A percentile compares a stretch with the other conserved stretches of the same genome.
Evolutionary conservation across 441 rosid genomes (phyloP).

Genomic region (Rhodomyrtus psidioides): DNA sequence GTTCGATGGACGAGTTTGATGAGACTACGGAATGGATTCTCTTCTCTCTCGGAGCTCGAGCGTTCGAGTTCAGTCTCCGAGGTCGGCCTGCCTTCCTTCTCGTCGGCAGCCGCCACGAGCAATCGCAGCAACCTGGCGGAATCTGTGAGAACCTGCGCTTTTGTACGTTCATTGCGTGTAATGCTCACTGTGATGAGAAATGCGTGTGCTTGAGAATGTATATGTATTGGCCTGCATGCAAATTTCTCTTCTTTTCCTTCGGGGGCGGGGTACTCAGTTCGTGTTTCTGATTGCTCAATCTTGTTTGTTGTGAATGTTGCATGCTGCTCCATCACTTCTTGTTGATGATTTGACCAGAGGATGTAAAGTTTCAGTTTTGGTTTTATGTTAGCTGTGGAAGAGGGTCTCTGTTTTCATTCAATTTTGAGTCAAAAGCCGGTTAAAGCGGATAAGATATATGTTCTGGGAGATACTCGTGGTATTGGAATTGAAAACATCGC

Average conservation of each 20-base stretch:
- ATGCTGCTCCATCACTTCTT: neutral
- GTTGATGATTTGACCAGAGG: neutral
- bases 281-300: neutral
- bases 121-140: neutral
- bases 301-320: neutral
- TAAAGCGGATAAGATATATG: neutral
- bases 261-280: neutral
- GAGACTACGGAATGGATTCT: constrained; percentile 7
- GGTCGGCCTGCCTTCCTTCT: constrained; percentile 11
- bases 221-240: neutral
- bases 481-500: neutral
- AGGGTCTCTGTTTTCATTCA: neutral
- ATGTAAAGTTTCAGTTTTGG: neutral
- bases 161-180: neutral
- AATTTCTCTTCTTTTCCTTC: neutral
- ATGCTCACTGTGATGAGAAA: neutral
- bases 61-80: neutral
- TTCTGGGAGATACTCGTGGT: neutral
- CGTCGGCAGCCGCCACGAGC: constrained; percentile 1
- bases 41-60: neutral
- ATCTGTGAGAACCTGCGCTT: constrained; percentile 10
- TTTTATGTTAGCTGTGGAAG: neutral
- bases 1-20: neutral
- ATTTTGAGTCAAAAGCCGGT: neutral
- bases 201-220: neutral